Base-by-base conservation (phyloP, 345 rosid species). In the Pelargonium nanum region DNA sequence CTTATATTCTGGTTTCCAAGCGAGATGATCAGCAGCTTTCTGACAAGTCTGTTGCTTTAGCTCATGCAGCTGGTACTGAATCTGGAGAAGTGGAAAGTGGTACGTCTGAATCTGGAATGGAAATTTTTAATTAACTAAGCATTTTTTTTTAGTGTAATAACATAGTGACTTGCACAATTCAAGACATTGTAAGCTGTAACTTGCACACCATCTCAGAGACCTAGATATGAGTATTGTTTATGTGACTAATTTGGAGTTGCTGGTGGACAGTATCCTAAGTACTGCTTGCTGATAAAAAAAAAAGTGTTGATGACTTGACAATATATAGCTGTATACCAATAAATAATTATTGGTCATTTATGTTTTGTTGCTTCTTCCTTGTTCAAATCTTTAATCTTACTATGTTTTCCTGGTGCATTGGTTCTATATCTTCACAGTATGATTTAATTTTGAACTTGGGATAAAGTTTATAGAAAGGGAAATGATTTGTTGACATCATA, bases 71-170 rank as follows among this genome's bases (percentile, higher is more conserved):
- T 75, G 84, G 78, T 67, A 51, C 63, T 62, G 83, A 74, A 66
- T 58, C 52, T 8, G 60, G 65, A 50, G 82, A 77, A 61, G 78
- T 73, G 63, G 84, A 77, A 72, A 77, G 68, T 58, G 87, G 90
- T 85, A 74, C 56, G 76, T 50, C 26, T 17, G 59, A 67, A 10
- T 26, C 17, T 26, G 53, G 55, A 22, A 48, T 26, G 19, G n/a
- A 22, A 17, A 22, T 4, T 40, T 64, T 22, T 6, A 48, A 6
- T 7, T 24, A 16, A 59, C n/a, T n/a, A 59, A 1, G 8, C 34
- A 34, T 19, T 28, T 34, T 1, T 24, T 24, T 56, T 48, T 34
- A 4, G 16, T 4, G 22, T 23, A 22, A 23, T 45, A 17, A 6
- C 17, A 12, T 5, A 8, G 25, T 21, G 25, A 12, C 57, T 55